phyloP scores from a whole-genome alignment of 352 stramenopile species.

The Pythium folliculosum region DNA sequence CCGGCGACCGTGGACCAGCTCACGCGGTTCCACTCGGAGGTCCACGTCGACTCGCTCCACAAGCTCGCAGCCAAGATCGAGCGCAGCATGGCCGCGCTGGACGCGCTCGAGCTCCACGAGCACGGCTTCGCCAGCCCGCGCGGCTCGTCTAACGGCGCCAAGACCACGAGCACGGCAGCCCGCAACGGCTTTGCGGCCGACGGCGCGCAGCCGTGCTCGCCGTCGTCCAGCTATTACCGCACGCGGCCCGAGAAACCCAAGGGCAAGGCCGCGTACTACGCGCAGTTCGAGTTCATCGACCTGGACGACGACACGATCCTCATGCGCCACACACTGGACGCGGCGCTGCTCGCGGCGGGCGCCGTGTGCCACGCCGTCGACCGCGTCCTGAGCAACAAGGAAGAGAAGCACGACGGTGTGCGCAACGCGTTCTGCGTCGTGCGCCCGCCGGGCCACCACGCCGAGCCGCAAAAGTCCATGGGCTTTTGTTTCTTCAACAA shows the following conservation, averaged over 20 bases:
- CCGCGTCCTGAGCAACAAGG: slow-evolving; percentile 24
- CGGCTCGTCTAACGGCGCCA: slow-evolving; percentile 5
- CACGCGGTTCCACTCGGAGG: slow-evolving; percentile 52
- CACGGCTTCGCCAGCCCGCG: slow-evolving; percentile 17
- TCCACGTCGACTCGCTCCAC: slow-evolving; percentile 58
- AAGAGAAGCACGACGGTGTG: slow-evolving; percentile 40
- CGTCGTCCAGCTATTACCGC: slow-evolving; percentile 17
- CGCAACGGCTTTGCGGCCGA: not conserved
- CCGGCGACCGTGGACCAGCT: slow-evolving; percentile 51
- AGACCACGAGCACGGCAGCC: not conserved
- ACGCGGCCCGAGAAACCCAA: slow-evolving; percentile 24
- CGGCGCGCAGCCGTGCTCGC: slow-evolving; percentile 21
- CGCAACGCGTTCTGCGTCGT: slow-evolving; percentile 64
- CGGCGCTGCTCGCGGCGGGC: slow-evolving; percentile 34
- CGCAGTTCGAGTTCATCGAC: slow-evolving; percentile 67
- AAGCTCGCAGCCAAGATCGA: slow-evolving; percentile 59
- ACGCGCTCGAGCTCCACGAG: slow-evolving; percentile 31
- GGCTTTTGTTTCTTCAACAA: slow-evolving; percentile 90
- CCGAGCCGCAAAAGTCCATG: slow-evolving; percentile 60
- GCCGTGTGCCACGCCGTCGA: slow-evolving; percentile 40
- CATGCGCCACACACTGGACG: slow-evolving; percentile 63
- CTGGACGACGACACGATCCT: slow-evolving; percentile 68
- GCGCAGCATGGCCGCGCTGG: slow-evolving; percentile 57
- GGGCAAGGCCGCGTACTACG: slow-evolving; percentile 51
- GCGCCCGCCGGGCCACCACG: slow-evolving; percentile 85